Evolutionary conservation across 192 early-diverging fungal species (phyloP), one percentile per base, ranked within the genome.

Genomic region (Umbelopsis sp.): DNA sequence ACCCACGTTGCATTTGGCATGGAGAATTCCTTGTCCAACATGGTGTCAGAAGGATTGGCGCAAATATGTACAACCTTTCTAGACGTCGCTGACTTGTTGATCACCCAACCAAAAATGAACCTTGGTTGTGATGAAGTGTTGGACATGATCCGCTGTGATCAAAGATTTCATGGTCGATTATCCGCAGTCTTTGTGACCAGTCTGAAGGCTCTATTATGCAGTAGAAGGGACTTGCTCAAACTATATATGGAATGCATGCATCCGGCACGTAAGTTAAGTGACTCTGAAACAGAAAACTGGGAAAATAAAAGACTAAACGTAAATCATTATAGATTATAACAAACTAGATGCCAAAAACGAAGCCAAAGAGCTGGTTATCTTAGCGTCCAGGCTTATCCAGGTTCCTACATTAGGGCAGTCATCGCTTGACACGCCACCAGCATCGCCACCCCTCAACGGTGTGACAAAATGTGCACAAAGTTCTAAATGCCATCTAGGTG

Each of bases 141-240:
- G 10, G 55, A 61, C 11, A 61, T 61, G 55, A 61, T 61, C 30
- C 55, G 25, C 30, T 61, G 27, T 35, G 55, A 61, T n/a, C 55
- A 61, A 61, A 22, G 55, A 16, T 61, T 61, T 61, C 25, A 61
- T 16, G 55, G 55, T 16, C 55, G 55, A 18, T 13, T 61, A 33
- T 61, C 55, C 33, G 9, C 25, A 35, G 16, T 27, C 2, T 61
- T 61, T 35, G 55, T 61, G 16, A 61, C 4, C 30, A 61, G 33
- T 15, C 13, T 61, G 7, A 61, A 37, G 3, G 16, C 33, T 13
- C 15, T 61, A 15, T 12, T 61, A 11, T 35, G 33, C 13, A 35
- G 30, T n/a, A 33, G 55, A 18, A 10, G 55, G 35, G 55, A 61
- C 33, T 35, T 61, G 16, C 30, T 61, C 27, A 22, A 33, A 3